Evolutionary conservation across 352 stramenopile genomes (phyloP), one percentile per base, ranked within the genome.

Genomic region (Globisporangium iwayamae): DNA sequence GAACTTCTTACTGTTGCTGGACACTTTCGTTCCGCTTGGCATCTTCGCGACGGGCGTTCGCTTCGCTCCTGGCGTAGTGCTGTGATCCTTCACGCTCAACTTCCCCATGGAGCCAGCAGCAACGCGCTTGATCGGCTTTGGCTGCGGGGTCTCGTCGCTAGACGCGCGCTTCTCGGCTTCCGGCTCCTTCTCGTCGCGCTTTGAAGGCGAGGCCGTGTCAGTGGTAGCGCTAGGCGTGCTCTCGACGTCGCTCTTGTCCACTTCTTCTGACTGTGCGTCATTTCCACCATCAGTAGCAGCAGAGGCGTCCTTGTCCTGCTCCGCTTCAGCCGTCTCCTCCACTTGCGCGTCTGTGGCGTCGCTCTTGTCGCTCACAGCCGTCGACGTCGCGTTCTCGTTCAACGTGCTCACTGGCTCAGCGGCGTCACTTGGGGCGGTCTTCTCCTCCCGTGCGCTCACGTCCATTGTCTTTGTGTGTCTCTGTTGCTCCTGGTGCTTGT

Each of bases 1-100:
- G 30, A 69, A 56, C 30, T 61, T 64, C 46, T 68, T 68, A 41
- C 61, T 55, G 52, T 38, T 60, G 16, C 53, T 57, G 18, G 62
- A 52, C 28, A 57, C 62, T 20, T 68, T 68, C 2, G 46, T 30
- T 25, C 34, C 39, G 55, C 54, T 68, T 34, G 62, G 46, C 62
- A 68, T 63, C 46, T 63, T 63, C 18, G 62, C 55, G 7, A 52
- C 45, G 3, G 62, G 62, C 1, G 46, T 68, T 34, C 39, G 39
- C 46, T 68, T 68, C 28, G 54, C 45, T 1, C 4, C 32, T 36
- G 32, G 4, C 32, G 62, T 46, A 6, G 46, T 63, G n/a, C 28
- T 66, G 39, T 32, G 20, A 2, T 9, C 61, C 18, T 54, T 62
- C 28, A 63, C 55, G 3, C 22, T 36, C 18, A 34, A 32, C 36